Conservation (phyloP, 257 asterid genomes). For the Solanum pinnatisectum region DNA sequence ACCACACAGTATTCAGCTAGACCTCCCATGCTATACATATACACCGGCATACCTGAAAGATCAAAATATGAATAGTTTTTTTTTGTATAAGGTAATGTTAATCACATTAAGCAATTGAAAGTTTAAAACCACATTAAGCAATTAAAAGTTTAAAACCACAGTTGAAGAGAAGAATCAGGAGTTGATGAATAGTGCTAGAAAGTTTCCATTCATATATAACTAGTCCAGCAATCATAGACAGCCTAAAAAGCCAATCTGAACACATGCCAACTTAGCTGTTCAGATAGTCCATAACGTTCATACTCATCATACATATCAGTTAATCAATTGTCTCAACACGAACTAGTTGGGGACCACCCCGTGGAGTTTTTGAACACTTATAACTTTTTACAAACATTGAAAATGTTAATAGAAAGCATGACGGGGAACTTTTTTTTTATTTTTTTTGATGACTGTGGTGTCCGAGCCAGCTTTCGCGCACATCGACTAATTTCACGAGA, state of each 20-base stretch:
- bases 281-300: not conserved
- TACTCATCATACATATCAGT: not conserved
- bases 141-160: not conserved
- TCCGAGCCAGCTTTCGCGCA: not conserved
- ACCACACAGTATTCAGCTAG: slow-evolving; percentile 96
- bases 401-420: not conserved
- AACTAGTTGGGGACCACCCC: not conserved
- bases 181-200: not conserved
- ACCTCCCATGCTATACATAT: slow-evolving; percentile 99
- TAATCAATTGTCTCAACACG: not conserved
- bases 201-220: not conserved
- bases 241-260: not conserved
- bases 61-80: not conserved
- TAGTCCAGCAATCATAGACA: not conserved
- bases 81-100: not conserved
- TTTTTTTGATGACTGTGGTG: not conserved
- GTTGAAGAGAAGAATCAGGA: not conserved
- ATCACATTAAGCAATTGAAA: not conserved
- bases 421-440: not conserved
- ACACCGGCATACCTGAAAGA: slow-evolving; percentile 83
- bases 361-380: not conserved
- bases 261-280: not conserved
- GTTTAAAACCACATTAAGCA: not conserved
- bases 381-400: not conserved
- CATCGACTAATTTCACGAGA: not conserved